Evolutionary conservation across 495 filamentous ascomycete genomes (phyloP), one percentile per base, ranked within the genome.

Genomic region (Penicillium diatomitis): DNA sequence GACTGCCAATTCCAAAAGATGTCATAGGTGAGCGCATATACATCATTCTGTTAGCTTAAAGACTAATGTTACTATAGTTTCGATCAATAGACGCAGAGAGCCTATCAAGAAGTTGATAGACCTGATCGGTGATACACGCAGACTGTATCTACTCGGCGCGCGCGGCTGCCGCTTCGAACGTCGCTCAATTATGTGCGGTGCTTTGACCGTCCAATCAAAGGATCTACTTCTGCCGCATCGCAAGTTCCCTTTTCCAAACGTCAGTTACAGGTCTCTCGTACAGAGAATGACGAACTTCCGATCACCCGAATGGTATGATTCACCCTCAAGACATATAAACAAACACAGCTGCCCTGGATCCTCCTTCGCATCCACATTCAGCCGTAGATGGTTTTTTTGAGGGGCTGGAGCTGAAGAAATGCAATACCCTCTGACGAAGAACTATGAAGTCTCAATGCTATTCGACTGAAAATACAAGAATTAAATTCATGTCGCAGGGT

Each of bases 101-200:
- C 11, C 3, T 40, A 40, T 40, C 11, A 8, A 40, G 5, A 20
- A 40, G 12, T 3, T 40, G 3, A 40, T 40, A 20, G 4, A 4
- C 36, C 38, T 40, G 2, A n/a, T 40, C 10, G 10, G 28, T 20
- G 41, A 58, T 40, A 57, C 40, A 51, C 51, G 52, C 5, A 38
- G 58, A 7, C 46, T 29, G 4, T 47, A 64, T 37, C 49, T 60
- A 41, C 12, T 40, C 9, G 45, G 51, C 28, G 40, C 5, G 36
- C 39, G 28, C 39, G 59, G 63, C 3, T 65, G 62, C 46, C 0
- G 39, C 28, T 62, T 56, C 48, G 58, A 61, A 35, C 65, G 62
- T 36, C 51, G 56, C 42, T 62, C 60, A 49, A 62, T 68, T 8
- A 61, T 63, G 53, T 58, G 51, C 35, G 62, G 64, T 9, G 54